phyloP scores from a whole-genome alignment of 1,139 yeast species.

The Citeromyces siamensis region DNA sequence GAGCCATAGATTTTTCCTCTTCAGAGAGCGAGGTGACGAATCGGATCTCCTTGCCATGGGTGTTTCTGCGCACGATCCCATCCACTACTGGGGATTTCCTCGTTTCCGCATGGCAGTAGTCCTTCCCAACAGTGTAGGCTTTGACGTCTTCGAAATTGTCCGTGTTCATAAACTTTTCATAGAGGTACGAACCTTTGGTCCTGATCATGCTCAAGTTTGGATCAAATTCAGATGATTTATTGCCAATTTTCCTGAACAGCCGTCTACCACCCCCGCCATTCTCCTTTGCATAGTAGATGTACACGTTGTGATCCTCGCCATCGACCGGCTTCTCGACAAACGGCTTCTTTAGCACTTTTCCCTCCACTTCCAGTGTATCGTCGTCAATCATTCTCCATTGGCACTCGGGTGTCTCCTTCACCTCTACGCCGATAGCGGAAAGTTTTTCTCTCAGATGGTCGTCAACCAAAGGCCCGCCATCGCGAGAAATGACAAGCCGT shows the following conservation, averaged over 20 bases:
- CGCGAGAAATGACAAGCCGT: conserved; percentile 81
- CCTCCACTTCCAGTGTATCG: conserved; percentile 76
- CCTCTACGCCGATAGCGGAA: conserved; percentile 44
- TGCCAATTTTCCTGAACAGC: conserved; percentile 90
- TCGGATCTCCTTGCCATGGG: conserved; percentile 94
- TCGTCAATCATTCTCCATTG: conserved; percentile 81
- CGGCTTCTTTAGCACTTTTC: conserved; percentile 66
- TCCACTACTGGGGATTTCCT: conserved; percentile 98
- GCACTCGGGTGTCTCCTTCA: conserved; percentile 46
- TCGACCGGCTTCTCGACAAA: conserved; percentile 98
- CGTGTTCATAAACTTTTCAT: conserved; percentile 94
- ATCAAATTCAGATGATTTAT: conserved; percentile 94
- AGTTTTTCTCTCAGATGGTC: conserved; percentile 46
- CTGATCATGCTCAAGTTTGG: conserved; percentile 66
- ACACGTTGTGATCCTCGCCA: conserved; percentile 97
- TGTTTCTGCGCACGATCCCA: conserved; percentile 93
- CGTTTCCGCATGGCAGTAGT: conserved; percentile 94
- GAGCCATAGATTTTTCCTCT: conserved; percentile 73
- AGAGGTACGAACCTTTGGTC: conserved; percentile 83
- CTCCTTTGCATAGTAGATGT: conserved; percentile 76
- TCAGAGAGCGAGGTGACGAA: conserved; percentile 71
- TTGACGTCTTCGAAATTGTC: conserved; percentile 98
- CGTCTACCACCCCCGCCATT: conserved; percentile 98
- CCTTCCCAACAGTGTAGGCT: conserved; percentile 92
- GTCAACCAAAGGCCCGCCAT: conserved; percentile 90